Base-by-base conservation (phyloP, 1,284 basidiomycete genomes). In the Pterulicium gracile region DNA sequence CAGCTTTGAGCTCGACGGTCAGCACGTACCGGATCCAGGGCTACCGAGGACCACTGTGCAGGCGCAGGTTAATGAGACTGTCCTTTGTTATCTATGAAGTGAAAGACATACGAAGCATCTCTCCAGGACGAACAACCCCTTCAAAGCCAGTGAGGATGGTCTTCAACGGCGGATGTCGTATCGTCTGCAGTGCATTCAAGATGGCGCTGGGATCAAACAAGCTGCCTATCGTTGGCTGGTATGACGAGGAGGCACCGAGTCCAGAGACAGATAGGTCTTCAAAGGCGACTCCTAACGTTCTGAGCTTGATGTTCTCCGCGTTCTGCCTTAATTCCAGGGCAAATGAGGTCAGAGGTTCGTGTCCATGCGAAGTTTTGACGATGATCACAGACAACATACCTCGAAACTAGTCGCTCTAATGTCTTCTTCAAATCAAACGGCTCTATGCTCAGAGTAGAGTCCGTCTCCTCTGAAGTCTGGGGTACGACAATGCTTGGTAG, bases 41-140 rank as follows among this genome's bases (percentile, higher is more conserved):
- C 73, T 62, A 20, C 78, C 78, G 20, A 80, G 60, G 15, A 80
- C 76, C 34, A 77, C 71, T 74, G 47, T 0, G 48, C 42, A 24
- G 15, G 46, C 39, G 43, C 43, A 4, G 42, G 15, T 43, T 42
- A 49, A 5, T 2, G 17, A 32, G n/a, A n/a, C n/a, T n/a, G n/a
- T n/a, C n/a, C n/a, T n/a, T n/a, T 19, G 20, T 22, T n/a, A n/a
- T n/a, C n/a, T n/a, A n/a, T n/a, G n/a, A n/a, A n/a, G n/a, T n/a
- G n/a, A 15, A 14, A 2, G 13, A 59, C 66, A 43, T 47, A 71
- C 69, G 60, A 22, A 72, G 58, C 75, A 78, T 77, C 57, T 77
- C 72, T 24, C 75, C 73, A 0, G 77, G 75, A 14, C 68, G 61
- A 23, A 77, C 66, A 3, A 69, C 61, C 4, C 76, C 76, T 44